A percentile compares a stretch with the other conserved stretches of the same genome.
phyloP scores from a whole-genome alignment of 163 green algal species.

The Chlamydomonas reinhardtii region DNA sequence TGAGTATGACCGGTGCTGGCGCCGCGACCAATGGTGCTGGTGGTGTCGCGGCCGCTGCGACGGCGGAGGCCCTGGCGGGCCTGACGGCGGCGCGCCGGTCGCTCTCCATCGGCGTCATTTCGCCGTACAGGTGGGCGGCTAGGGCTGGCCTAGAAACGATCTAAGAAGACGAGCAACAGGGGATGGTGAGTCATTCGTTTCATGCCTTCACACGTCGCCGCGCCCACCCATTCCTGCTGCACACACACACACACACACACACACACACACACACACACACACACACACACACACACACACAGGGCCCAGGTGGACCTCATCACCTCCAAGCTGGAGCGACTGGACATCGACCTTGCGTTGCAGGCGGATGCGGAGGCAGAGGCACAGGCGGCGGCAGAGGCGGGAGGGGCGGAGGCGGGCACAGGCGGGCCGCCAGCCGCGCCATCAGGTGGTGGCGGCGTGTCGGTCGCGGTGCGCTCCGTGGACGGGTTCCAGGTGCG shows the following conservation, averaged over 20 bases:
- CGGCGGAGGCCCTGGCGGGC: no score
- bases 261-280: no score
- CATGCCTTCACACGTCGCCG: no score
- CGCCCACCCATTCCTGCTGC: no score
- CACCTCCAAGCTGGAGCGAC: not conserved
- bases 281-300: not conserved
- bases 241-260: no score
- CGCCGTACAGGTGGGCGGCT: slow-evolving; percentile 89
- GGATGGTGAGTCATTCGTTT: no score
- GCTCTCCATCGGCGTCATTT: slow-evolving; percentile 88
- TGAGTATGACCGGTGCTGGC: no score
- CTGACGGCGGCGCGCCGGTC: not conserved
- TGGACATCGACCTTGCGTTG: not conserved
- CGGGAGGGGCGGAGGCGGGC: no score
- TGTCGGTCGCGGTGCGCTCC: slow-evolving; percentile 55
- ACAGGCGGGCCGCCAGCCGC: no score
- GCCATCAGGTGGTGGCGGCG: not conserved
- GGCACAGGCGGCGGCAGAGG: not conserved
- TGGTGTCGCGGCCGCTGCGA: not conserved
- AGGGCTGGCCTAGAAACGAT: no score
- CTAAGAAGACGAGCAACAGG: no score
- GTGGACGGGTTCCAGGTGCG: slow-evolving; percentile 79
- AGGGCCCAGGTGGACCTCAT: not conserved
- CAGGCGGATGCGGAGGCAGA: no score
- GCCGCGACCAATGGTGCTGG: not conserved